Conservation (phyloP, 768 basidiomycete genomes). For the Tephrocybe sp. region DNA sequence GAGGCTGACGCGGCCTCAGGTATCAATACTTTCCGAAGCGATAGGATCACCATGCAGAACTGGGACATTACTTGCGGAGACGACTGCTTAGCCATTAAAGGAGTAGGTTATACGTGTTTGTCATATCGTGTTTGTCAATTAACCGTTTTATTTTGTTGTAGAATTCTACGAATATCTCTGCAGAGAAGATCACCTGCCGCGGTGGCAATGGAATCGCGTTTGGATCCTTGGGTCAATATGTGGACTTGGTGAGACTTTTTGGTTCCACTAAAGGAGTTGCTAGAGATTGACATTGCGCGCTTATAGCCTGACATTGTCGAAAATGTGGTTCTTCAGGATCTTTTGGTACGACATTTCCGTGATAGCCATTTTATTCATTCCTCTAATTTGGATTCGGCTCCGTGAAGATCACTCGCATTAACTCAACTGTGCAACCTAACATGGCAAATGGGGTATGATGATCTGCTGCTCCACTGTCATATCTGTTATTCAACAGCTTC, state of each 20-base stretch:
- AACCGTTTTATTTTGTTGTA: background rate
- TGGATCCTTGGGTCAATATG: conserved; percentile 58
- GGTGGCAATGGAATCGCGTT: conserved; percentile 63
- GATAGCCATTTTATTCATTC: background rate
- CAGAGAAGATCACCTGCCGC: conserved; percentile 47
- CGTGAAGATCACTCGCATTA: conserved; percentile 42
- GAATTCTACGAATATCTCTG: conserved; percentile 55
- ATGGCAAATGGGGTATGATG: conserved; percentile 47
- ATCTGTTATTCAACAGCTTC: background rate
- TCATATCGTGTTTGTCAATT: background rate
- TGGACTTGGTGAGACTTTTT: conserved; percentile 38
- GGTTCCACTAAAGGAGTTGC: background rate
- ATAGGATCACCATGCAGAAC: conserved; percentile 44
- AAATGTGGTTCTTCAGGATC: conserved; percentile 47
- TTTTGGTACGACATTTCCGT: conserved; percentile 29
- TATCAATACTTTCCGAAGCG: conserved; percentile 54
- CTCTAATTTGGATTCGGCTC: background rate
- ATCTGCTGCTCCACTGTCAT: background rate
- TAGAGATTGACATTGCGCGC: background rate
- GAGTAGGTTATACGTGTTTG: conserved; percentile 27
- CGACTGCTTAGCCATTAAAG: conserved; percentile 64
- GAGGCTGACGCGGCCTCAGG: conserved; percentile 24
- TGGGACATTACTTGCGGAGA: conserved; percentile 65
- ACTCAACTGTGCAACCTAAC: conserved; percentile 49
- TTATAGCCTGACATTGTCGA: conserved; percentile 50